A percentile compares a stretch with the other conserved stretches of the same genome.
Conservation (phyloP, 1,284 basidiomycete species). For the Ceratobasidium sp. region DNA sequence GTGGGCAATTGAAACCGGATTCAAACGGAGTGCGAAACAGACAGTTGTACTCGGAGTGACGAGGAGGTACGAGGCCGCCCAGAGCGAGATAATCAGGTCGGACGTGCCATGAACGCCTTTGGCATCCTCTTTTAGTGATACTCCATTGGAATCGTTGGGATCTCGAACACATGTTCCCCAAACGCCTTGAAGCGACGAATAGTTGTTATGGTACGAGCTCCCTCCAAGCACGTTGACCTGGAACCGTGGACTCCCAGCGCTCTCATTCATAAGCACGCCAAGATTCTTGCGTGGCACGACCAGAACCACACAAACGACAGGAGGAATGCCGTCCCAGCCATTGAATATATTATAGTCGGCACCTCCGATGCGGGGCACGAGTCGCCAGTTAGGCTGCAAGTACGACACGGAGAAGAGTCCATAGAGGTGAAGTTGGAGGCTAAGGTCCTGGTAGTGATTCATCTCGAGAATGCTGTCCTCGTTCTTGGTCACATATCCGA, state of each 20-base stretch:
- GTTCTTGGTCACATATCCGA: background rate
- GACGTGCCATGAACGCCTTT: conserved; percentile 24
- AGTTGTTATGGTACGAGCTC: background rate
- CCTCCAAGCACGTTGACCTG: background rate
- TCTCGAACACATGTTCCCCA: conserved; percentile 16
- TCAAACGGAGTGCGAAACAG: background rate
- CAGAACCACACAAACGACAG: conserved; percentile 22
- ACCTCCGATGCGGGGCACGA: background rate
- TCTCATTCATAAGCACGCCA: background rate
- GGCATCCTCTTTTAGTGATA: conserved; percentile 6
- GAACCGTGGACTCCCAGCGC: background rate
- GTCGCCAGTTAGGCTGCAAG: conserved; percentile 3
- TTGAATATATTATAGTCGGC: background rate
- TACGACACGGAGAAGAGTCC: conserved; percentile 1
- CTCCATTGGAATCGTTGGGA: background rate
- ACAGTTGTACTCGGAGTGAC: background rate
- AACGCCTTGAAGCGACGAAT: conserved; percentile 11
- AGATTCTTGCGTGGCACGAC: background rate
- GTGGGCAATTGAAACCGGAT: background rate
- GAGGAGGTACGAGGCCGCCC: conserved; percentile 6
- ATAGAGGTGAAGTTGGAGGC: conserved; percentile 1
- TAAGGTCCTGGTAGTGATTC: conserved; percentile 19
- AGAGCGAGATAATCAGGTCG: conserved; percentile 30
- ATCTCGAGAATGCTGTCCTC: background rate
- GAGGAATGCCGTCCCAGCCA: conserved; percentile 18